These are phyloP conservation scores for Penicillium robsamsonii DNA, from an alignment of 495 filamentous ascomycete genomes.

Conservation along the genomic window DNA sequence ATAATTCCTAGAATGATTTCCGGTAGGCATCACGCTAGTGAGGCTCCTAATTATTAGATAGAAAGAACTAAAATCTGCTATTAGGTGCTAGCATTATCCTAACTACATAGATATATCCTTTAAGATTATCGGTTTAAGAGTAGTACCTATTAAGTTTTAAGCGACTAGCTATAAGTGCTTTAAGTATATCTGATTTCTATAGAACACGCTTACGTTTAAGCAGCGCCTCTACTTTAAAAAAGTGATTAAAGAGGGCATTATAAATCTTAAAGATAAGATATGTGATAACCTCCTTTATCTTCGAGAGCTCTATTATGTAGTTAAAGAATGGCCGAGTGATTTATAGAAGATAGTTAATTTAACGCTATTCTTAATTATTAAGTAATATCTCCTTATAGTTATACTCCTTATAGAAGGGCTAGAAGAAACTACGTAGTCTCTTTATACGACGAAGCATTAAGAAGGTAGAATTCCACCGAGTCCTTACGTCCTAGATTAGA, in stretches of 20 bases:
- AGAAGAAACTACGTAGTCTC: constrained; percentile 1
- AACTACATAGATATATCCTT: constrained; percentile 12
- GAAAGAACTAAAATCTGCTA: constrained; percentile 15
- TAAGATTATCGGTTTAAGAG: constrained; percentile 9
- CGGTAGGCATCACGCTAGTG: background rate
- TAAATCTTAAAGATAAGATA: constrained; percentile 5
- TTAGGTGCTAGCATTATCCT: constrained; percentile 7
- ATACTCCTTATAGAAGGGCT: constrained; percentile 2
- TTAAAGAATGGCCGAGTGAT: constrained; percentile 5
- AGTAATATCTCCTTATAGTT: constrained; percentile 6
- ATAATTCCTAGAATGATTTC: background rate
- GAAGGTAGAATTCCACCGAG: constrained; percentile 4
- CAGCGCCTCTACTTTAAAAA: background rate
- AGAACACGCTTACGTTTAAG: background rate
- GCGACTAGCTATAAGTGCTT: background rate
- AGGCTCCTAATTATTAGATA: constrained; percentile 4
- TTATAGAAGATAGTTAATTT: constrained; percentile 5
- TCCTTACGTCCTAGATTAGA: constrained; percentile 3
- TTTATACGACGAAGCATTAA: constrained; percentile 2
- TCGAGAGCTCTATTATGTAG: constrained; percentile 4
- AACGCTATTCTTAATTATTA: constrained; percentile 6
- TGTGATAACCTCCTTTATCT: background rate
- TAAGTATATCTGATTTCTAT: background rate
- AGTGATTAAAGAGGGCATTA: constrained; percentile 6
- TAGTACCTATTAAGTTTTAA: constrained; percentile 15